phyloP scores from a whole-genome alignment of 1,284 basidiomycete genomes.

The Bjerkandera adusta region DNA sequence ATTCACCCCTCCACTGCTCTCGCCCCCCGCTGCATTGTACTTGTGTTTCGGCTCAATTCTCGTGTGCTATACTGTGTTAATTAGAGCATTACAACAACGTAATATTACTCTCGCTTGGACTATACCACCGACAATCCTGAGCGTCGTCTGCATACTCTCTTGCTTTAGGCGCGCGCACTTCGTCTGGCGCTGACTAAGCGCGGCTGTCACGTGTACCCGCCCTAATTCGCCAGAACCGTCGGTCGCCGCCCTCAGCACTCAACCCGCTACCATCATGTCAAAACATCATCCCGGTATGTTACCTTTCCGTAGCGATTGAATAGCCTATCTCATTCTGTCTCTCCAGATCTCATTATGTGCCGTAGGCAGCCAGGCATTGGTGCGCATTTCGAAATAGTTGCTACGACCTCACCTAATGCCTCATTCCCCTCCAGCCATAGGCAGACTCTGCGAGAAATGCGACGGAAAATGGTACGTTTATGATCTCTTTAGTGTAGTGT shows the following conservation, averaged over 20 bases:
- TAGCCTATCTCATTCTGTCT: conserved; percentile 1
- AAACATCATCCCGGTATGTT: conserved; percentile 89
- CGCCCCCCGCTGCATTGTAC: conserved; percentile 10
- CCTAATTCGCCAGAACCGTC: neutral
- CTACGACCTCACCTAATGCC: neutral
- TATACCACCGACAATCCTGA: too few species aligned
- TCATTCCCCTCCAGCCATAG: conserved; percentile 65
- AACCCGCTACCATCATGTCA: conserved; percentile 57
- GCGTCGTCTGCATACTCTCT: too few species aligned
- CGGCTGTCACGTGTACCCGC: neutral
- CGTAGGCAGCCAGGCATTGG: conserved; percentile 94
- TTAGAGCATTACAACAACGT: conserved; percentile 10
- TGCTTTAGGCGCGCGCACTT: too few species aligned
- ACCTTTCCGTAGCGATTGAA: conserved; percentile 2
- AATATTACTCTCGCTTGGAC: too few species aligned
- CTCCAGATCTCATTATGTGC: conserved; percentile 91
- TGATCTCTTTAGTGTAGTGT: neutral
- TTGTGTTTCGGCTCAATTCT: conserved; percentile 10
- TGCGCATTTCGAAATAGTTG: too few species aligned
- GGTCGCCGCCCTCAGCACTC: neutral
- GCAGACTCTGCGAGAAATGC: conserved; percentile 97
- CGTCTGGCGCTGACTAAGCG: neutral
- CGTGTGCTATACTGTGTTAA: conserved; percentile 14
- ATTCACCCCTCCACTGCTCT: too few species aligned
- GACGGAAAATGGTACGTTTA: conserved; percentile 95